phyloP scores from a whole-genome alignment of 495 filamentous ascomycete species.

The Cudoniella acicularis region DNA sequence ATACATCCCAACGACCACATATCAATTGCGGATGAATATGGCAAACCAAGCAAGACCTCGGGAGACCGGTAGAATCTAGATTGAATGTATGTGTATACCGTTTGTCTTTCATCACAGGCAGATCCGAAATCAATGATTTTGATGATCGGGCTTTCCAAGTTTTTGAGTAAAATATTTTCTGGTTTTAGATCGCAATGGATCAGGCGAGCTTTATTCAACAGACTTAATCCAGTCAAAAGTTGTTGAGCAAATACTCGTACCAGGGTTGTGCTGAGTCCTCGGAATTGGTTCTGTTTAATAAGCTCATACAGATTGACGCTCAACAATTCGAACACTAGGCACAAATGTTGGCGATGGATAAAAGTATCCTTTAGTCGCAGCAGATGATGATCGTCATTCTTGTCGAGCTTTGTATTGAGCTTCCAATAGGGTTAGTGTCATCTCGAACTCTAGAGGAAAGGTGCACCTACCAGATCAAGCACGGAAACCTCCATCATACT shows the following conservation, averaged over 20 bases:
- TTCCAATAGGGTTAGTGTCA: conserved; percentile 29
- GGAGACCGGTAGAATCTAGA: conserved; percentile 97
- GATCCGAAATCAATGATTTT: conserved; percentile 99
- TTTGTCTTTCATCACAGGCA: conserved; percentile 96
- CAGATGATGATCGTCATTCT: conserved; percentile 98
- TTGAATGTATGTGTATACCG: conserved; percentile 99
- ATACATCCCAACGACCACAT: conserved; percentile 99
- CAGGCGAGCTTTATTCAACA: conserved; percentile 92
- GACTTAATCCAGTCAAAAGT: conserved; percentile 83
- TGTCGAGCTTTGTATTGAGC: conserved; percentile 98
- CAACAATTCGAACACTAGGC: conserved; percentile 93
- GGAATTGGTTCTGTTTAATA: conserved; percentile 99
- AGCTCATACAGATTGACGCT: conserved; percentile 98
- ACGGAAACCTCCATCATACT: conserved; percentile 99
- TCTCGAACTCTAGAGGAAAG: background rate
- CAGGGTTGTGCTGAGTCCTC: conserved; percentile 93
- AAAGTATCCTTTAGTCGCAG: conserved; percentile 97
- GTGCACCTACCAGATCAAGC: conserved; percentile 73
- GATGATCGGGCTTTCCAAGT: conserved; percentile 98
- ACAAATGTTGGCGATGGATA: conserved; percentile 96
- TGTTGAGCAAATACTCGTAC: conserved; percentile 98
- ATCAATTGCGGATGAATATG: conserved; percentile 97
- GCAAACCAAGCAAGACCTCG: conserved; percentile 89
- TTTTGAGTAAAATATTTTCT: conserved; percentile 97
- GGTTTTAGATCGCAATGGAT: conserved; percentile 99